Percentiles rank a stretch among this genome's conserved stretches.
Evolutionary conservation across 208 protist genomes (phyloP).

Genomic region (Trypanosoma grayi): DNA sequence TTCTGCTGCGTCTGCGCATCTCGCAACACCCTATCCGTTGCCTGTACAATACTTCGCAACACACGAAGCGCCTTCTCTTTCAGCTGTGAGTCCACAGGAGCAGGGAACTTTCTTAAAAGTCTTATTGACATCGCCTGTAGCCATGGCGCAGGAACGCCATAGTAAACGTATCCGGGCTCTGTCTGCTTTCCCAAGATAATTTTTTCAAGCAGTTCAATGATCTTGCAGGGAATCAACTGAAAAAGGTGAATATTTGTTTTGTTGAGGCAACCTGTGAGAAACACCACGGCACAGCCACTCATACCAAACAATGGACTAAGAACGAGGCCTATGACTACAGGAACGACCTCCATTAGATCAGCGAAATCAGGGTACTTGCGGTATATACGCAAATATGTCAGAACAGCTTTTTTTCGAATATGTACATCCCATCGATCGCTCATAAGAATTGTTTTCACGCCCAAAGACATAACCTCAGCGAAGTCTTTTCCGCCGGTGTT

Average conservation of each 20-base stretch:
- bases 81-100: constrained; percentile 60
- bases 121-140: constrained; percentile 97
- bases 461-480: constrained; percentile 94
- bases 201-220: constrained; percentile 80
- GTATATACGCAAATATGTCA: constrained; percentile 97
- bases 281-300: constrained; percentile 87
- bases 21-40: constrained; percentile 84
- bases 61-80: constrained; percentile 58
- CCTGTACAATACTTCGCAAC: constrained; percentile 80
- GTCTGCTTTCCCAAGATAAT: constrained; percentile 90
- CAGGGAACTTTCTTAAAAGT: constrained; percentile 95
- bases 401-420: constrained; percentile 98
- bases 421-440: constrained; percentile 58
- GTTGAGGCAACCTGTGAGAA: constrained; percentile 89
- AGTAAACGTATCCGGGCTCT: constrained; percentile 96
- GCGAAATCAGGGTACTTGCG: constrained; percentile 93
- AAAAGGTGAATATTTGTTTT: constrained; percentile 67
- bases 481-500: constrained; percentile 98
- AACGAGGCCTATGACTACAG: constrained; percentile 85
- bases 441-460: constrained; percentile 95
- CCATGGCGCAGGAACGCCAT: constrained; percentile 97
- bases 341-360: constrained; percentile 55
- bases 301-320: constrained; percentile 90
- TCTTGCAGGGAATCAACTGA: constrained; percentile 45
- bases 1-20: constrained; percentile 81